Conservation (phyloP, 129 eudicot genomes). For the Daucus carota region DNA sequence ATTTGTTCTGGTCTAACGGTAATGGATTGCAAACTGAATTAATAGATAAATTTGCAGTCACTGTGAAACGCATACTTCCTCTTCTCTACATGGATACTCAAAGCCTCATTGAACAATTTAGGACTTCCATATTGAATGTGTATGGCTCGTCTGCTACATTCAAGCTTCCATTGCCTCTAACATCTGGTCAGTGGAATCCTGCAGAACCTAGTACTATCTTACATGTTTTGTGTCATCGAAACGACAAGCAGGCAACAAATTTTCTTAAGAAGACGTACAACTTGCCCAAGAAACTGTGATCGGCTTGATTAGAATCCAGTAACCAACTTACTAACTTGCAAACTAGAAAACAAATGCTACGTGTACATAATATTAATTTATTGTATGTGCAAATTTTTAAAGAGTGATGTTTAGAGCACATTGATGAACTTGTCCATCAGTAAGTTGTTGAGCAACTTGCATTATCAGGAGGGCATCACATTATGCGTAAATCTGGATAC, state of each 20-base stretch:
- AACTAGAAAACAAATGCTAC: not conserved
- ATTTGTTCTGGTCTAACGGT: conserved; percentile 87
- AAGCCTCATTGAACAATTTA: conserved; percentile 56
- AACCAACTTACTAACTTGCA: not conserved
- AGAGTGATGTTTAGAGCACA: not conserved
- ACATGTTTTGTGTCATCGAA: conserved; percentile 80
- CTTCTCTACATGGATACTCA: conserved; percentile 59
- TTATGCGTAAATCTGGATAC: too few relatives aligned
- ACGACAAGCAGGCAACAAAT: conserved; percentile 76
- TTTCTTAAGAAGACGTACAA: conserved; percentile 88
- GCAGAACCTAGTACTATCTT: conserved; percentile 73
- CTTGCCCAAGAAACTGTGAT: conserved; percentile 71
- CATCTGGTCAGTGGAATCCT: conserved; percentile 86
- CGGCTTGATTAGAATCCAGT: not conserved
- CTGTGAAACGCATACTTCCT: conserved; percentile 66
- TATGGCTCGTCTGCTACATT: conserved; percentile 77
- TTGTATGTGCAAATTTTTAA: not conserved
- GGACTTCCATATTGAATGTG: conserved; percentile 49
- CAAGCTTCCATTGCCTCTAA: conserved; percentile 77
- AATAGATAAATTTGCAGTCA: conserved; percentile 57
- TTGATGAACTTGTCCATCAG: too few relatives aligned
- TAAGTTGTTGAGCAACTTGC: too few relatives aligned
- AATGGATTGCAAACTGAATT: conserved; percentile 82
- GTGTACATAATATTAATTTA: not conserved
- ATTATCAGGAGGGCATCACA: too few relatives aligned